Conservation (phyloP, 768 basidiomycete genomes). For the Saitozyma podzolica region DNA sequence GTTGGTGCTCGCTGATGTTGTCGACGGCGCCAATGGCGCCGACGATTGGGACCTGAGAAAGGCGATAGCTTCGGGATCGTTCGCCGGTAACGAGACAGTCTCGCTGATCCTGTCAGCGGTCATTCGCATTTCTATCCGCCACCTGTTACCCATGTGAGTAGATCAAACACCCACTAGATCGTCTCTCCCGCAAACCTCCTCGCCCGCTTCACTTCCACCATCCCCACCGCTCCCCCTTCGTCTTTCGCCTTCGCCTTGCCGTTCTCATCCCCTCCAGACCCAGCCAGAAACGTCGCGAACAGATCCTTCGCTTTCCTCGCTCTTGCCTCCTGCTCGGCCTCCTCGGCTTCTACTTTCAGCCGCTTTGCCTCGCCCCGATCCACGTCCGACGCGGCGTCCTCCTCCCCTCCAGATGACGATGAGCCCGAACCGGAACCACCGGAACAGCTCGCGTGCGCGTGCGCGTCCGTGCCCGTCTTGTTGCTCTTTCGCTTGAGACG, state of each 20-base stretch:
- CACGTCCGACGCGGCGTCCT: conserved; percentile 2
- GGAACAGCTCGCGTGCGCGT: neutral
- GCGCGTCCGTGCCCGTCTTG: neutral
- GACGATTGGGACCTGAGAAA: conserved; percentile 10
- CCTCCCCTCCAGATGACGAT: conserved; percentile 16
- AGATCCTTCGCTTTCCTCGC: conserved; percentile 26
- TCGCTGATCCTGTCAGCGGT: conserved; percentile 32
- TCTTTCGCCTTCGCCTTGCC: neutral
- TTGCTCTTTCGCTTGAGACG: conserved; percentile 6
- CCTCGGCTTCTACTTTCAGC: conserved; percentile 18
- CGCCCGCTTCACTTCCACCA: conserved; percentile 38
- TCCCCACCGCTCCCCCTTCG: conserved; percentile 11
- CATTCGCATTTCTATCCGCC: no score
- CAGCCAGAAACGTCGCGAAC: conserved; percentile 27
- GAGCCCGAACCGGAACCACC: conserved; percentile 9
- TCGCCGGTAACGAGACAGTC: conserved; percentile 28
- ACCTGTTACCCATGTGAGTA: neutral
- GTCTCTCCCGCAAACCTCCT: conserved; percentile 46
- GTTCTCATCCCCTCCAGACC: neutral
- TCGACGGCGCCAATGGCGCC: neutral
- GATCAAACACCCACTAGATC: conserved; percentile 32
- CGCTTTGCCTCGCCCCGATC: conserved; percentile 13
- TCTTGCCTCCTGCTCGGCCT: conserved; percentile 20
- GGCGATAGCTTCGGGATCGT: conserved; percentile 42
- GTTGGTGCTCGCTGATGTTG: neutral